Evolutionary conservation across 306 rosid species (phyloP), one percentile per base, ranked within the genome.

Genomic region (Abrus precatorius): DNA sequence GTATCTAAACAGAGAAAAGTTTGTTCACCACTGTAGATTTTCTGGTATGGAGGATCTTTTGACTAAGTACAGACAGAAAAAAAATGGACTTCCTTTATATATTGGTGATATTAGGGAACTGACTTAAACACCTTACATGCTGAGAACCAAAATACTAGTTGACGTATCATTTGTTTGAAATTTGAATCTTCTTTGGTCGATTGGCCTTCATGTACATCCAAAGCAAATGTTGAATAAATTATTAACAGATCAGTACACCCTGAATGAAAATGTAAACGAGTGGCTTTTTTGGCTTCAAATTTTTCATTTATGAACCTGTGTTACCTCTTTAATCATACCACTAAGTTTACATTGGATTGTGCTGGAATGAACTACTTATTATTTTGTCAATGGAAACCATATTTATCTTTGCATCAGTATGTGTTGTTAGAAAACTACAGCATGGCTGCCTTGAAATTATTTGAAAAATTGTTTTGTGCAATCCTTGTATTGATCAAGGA

Each of bases 151-250:
- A 69, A 77, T 77, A 53, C 41, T 55, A 72, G 9, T 74, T 33
- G n/a, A 67, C 32, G 28, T 3, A 54, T 20, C 34, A 62, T 47
- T 34, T 45, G 13, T 84, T 68, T 72, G 60, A 73, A 61, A 49
- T 84, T 68, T 72, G 60, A 73, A 61, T 57, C 69, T 45, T 56
- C 32, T 55, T 33, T 67, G 47, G 48, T 57, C 52, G 72, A 76
- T 11, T 28, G 55, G 69, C 49, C 53, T 76, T 54, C 36, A 43
- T 14, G 38, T 59, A 33, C 54, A 43, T 54, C 78, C 56, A 50
- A 47, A 63, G 52, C 10, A 59, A 30, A 43, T 13, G 59, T 47
- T 69, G 28, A 65, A 13, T 63, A 78, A 27, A 45, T n/a, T 43
- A 9, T 83, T 79, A 43, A 54, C 28, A 10, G 40, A 28, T 49